Conservation (phyloP, 306 rosid genomes). For the Medicago ruthenica region DNA sequence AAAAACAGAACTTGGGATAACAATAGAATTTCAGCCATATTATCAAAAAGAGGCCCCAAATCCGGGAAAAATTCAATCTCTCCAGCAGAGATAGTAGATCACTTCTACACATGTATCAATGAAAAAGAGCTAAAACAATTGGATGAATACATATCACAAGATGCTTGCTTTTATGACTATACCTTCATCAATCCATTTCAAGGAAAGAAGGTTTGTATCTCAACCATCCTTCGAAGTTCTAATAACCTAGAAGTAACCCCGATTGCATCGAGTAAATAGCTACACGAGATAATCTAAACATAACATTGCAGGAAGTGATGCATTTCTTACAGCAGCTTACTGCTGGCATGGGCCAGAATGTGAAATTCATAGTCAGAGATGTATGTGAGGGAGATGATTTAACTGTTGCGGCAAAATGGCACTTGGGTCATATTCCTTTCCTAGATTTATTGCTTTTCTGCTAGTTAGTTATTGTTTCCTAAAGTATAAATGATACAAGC, state of each 20-base stretch:
- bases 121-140: conserved; percentile 55
- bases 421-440: conserved; percentile 60
- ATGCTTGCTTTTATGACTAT: conserved; percentile 68
- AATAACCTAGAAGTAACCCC: neutral
- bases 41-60: conserved; percentile 26
- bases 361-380: conserved; percentile 57
- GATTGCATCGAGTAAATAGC: neutral
- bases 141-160: conserved; percentile 54
- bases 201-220: conserved; percentile 67
- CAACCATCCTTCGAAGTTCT: neutral
- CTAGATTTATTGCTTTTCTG: neutral
- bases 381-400: conserved; percentile 63
- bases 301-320: conserved; percentile 67
- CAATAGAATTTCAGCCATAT: conserved; percentile 34
- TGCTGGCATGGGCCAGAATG: conserved; percentile 72
- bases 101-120: conserved; percentile 70
- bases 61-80: conserved; percentile 34
- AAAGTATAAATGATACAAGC: neutral
- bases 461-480: neutral
- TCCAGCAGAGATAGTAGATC: conserved; percentile 51
- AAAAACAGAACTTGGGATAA: conserved; percentile 19
- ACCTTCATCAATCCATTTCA: conserved; percentile 64
- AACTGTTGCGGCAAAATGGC: conserved; percentile 75
- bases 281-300: conserved; percentile 19
- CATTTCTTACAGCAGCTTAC: conserved; percentile 60